Conservation (phyloP, 345 rosid species). For the Eucalyptus victrix region DNA sequence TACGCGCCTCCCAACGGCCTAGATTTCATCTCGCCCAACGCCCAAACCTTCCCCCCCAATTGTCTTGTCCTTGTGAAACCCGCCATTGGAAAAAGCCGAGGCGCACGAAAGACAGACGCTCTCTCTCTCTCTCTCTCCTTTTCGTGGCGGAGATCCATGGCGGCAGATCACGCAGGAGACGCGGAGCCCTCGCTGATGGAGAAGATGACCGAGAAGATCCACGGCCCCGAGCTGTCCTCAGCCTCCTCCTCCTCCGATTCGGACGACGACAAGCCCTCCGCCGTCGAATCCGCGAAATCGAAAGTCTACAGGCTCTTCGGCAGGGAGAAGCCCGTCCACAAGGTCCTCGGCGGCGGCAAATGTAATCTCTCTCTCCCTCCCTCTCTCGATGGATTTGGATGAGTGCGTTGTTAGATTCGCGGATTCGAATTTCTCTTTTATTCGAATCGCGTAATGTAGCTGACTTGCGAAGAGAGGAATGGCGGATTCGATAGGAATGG, state of each 20-base stretch:
- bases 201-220: slow-evolving; percentile 44
- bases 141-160: slow-evolving; percentile 16
- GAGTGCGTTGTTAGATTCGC: neutral
- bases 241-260: slow-evolving; percentile 50
- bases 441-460: neutral
- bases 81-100: neutral
- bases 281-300: slow-evolving; percentile 17
- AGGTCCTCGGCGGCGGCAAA: slow-evolving; percentile 90
- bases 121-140: neutral
- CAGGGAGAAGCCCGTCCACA: slow-evolving; percentile 73
- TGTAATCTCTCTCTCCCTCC: slow-evolving; percentile 21
- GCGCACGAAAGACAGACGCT: neutral
- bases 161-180: slow-evolving; percentile 23
- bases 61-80: neutral
- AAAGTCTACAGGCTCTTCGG: slow-evolving; percentile 70
- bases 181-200: slow-evolving; percentile 31
- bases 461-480: neutral
- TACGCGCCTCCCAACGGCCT: neutral
- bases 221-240: slow-evolving; percentile 4
- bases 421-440: neutral
- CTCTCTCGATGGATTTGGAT: neutral
- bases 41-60: neutral
- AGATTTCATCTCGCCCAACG: neutral
- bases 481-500: neutral
- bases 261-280: slow-evolving; percentile 38